phyloP scores from a whole-genome alignment of 1,284 basidiomycete species.

The Apiotrichum laibachii region DNA sequence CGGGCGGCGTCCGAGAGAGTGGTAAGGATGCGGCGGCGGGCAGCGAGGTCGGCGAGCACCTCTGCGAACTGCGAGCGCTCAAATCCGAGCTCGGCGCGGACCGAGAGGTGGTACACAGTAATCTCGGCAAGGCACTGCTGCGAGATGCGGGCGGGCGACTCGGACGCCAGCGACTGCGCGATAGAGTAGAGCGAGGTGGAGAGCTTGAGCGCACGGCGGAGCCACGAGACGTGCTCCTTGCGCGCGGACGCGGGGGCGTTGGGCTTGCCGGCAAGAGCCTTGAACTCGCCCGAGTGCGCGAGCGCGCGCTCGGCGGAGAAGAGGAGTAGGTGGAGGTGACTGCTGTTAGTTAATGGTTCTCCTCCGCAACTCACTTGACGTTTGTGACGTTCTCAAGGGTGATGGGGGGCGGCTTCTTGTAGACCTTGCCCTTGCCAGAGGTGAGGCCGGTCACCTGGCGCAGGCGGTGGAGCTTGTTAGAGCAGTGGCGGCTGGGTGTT shows the following conservation, averaged over 20 bases:
- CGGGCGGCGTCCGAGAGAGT: constrained; percentile 60
- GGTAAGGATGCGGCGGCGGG: constrained; percentile 67
- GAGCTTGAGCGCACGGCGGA: constrained; percentile 81
- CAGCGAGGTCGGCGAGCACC: constrained; percentile 71
- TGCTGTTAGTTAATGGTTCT: constrained; percentile 8
- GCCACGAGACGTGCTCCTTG: constrained; percentile 56
- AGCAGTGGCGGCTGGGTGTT: constrained; percentile 72
- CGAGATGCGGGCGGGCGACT: constrained; percentile 18
- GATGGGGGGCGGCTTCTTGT: constrained; percentile 72
- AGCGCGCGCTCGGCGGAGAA: constrained; percentile 90
- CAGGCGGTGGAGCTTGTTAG: constrained; percentile 82
- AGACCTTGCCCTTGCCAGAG: constrained; percentile 83
- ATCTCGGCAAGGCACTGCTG: constrained; percentile 46
- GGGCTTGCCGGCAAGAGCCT: constrained; percentile 44
- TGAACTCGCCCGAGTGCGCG: constrained; percentile 80
- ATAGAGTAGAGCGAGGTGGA: constrained; percentile 73
- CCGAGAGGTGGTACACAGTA: constrained; percentile 50
- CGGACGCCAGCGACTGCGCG: constrained; percentile 60
- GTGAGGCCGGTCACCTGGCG: constrained; percentile 78
- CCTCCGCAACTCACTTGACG: constrained; percentile 64
- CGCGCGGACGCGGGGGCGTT: constrained; percentile 22
- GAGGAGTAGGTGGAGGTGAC: constrained; percentile 68
- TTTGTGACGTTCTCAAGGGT: constrained; percentile 64
- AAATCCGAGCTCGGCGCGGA: constrained; percentile 52
- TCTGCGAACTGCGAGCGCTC: constrained; percentile 69